Evolutionary conservation across 139 green algal species (phyloP).

Genomic region (Medakamo hakoo): DNA sequence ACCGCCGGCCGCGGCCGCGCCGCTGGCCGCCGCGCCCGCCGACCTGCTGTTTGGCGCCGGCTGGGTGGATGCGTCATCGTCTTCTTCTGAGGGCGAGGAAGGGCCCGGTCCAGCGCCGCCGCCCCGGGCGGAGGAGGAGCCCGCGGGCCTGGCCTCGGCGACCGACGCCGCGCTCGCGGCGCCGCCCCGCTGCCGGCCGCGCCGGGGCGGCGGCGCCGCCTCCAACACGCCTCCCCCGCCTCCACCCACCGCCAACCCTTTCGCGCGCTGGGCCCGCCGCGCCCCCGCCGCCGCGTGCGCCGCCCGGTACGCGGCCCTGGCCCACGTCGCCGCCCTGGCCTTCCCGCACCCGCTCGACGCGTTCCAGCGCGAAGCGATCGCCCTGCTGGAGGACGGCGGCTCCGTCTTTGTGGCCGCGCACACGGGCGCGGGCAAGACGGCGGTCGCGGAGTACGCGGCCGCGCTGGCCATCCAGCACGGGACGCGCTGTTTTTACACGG

Average conservation of each 20-base stretch:
- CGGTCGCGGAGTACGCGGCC: constrained; percentile 94
- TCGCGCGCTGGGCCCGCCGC: constrained; percentile 3
- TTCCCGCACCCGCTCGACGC: constrained; percentile 83
- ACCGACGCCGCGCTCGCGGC: not conserved
- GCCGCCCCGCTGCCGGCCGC: not conserved
- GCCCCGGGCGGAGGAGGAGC: not conserved
- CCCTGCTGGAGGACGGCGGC: constrained; percentile 45
- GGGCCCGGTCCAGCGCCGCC: too few species aligned
- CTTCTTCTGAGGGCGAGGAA: too few species aligned
- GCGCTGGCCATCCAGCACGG: constrained; percentile 67
- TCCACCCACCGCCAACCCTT: too few species aligned
- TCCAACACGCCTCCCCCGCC: too few species aligned
- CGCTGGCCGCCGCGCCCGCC: too few species aligned
- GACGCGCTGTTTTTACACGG: constrained; percentile 79
- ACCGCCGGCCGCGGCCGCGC: too few species aligned
- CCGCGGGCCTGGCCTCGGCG: not conserved
- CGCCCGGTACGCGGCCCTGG: constrained; percentile 4
- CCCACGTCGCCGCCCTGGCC: constrained; percentile 23
- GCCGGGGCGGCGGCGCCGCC: too few species aligned
- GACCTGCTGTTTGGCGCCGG: too few species aligned
- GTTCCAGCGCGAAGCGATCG: constrained; percentile 87
- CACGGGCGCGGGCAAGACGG: constrained; percentile 91
- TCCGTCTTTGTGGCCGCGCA: constrained; percentile 89
- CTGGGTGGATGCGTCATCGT: too few species aligned
- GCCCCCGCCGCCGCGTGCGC: not conserved